Base-by-base conservation (phyloP, 2,329 filamentous ascomycete genomes). In the Fusarium caatingaense region DNA sequence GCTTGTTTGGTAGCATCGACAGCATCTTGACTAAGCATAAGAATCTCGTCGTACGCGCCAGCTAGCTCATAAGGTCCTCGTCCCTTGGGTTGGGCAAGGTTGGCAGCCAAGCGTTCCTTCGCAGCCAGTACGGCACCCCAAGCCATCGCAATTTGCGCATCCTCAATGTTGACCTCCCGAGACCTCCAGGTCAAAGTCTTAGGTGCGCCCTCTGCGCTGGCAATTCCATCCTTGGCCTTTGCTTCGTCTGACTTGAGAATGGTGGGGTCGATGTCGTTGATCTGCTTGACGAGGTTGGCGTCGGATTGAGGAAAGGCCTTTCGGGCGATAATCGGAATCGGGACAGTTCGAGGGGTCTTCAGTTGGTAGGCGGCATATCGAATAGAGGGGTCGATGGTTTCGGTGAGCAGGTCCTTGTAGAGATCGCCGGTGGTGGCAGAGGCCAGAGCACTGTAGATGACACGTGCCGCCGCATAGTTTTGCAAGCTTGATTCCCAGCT, bases 351-450 rank as follows among this genome's bases (percentile, higher is more conserved):
- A 1, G 95, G 92, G 32, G 97, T 88, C 78, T 95, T 92, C 78
- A 94, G 87, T 80, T 97, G 94, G 79, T 98, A 98, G 20, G 96
- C 94, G 37, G 94, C 94, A 79, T 97, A 98, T 68, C 95, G 91
- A 75, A 99, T 93, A 67, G 94, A 97, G 3, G 94, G 94, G 78
- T 99, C 96, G 66, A 97, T 91, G 7, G 92, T 97, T 74, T 92
- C 91, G 49, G 91, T 89, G 60, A 99, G 83, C 25, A 98, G 86
- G 66, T 98, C 95, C 77, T 92, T 94, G 84, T 93, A 96, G 37
- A 92, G 84, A 62, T 97, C 95, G 66, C 89, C 91, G 20, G 83
- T 80, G 34, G 78, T 67, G 82, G 88, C 66, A 28, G 86, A 85
- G 20, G 90, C 85, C 45, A 99, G 84, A 1, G 92, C 90, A 64